Conservation (phyloP, 2,329 filamentous ascomycete species). For the Neofusicoccum laricinum region DNA sequence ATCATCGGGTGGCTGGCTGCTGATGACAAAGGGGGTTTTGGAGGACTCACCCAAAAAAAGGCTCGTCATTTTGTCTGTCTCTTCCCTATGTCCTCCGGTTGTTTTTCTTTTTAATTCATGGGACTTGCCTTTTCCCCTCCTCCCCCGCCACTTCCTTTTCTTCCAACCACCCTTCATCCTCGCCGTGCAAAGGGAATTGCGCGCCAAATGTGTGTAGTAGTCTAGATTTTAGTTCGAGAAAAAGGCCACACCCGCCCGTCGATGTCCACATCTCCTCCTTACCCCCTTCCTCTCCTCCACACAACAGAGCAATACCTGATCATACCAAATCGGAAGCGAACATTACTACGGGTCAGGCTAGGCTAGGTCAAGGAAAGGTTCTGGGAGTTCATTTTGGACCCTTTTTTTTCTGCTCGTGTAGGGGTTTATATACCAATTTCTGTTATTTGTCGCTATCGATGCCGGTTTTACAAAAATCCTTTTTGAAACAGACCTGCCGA, state of each 20-base stretch:
- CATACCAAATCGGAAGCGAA: not conserved
- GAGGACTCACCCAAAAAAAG: not conserved
- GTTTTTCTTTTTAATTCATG: not conserved
- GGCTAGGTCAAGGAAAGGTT: not conserved
- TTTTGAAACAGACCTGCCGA: not conserved
- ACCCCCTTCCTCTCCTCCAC: not conserved
- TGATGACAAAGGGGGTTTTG: not conserved
- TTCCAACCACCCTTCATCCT: not conserved
- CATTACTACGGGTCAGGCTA: not conserved
- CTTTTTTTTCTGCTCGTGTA: not conserved
- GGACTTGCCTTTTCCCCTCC: not conserved
- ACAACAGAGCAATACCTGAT: not conserved
- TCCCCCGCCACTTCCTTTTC: not conserved
- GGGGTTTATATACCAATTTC: slow-evolving; percentile 11
- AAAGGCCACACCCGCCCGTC: not conserved
- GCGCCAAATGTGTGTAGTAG: slow-evolving; percentile 6
- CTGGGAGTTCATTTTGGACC: not conserved
- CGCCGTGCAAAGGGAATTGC: not conserved
- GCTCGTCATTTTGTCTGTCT: slow-evolving; percentile 11
- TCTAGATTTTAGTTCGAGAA: slow-evolving; percentile 1
- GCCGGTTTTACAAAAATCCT: not conserved
- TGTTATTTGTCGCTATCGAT: not conserved
- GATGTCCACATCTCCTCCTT: not conserved
- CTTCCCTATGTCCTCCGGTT: slow-evolving; percentile 4
- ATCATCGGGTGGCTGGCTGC: not conserved